Evolutionary conservation across 345 rosid genomes (phyloP), one percentile per base, ranked within the genome.

Genomic region (Pistacia atlantica): DNA sequence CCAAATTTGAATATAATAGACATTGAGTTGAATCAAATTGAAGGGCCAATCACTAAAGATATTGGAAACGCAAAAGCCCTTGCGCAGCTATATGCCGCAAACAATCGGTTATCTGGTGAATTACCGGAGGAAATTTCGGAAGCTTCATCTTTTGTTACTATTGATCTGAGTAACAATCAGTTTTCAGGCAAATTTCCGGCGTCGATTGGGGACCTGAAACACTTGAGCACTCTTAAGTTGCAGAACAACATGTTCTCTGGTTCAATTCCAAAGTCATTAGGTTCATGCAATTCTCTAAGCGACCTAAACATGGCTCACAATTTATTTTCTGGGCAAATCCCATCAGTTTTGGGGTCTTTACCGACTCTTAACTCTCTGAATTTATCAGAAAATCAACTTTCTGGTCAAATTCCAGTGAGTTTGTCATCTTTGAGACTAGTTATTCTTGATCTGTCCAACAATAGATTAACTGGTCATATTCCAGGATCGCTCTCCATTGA

Each of bases 381-480:
- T 83, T 83, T 95, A 52, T 87, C 99, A 1, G 77, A 75, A 18
- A 95, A 95, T 69, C 62, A 84, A 66, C 90, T 95, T 35, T 83
- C 87, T 1, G 98, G 96, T 66, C 81, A 38, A 55, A 93, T 95
- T 42, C 98, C 98, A 0, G 87, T 80, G 18, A 89, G 87, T 72
- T 80, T 95, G 69, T 87, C 98, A 28, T 82, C 91, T 68, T 82
- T 90, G 70, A 90, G 81, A 28, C 88, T 95, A 46, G 92, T 91
- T 83, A 92, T 93, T 79, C 97, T 95, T 63, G 99, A 95, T 84
- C 88, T 95, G 7, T 84, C 98, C 4, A 66, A 86, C 82, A 95
- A 95, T 71, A 74, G 68, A 14, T 83, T 95, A 78, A 75, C 87
- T 0, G 99, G 99, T 78, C 86, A 57, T 5, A 81, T 95, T 55